Conservation (phyloP, 257 asterid species). For the Fraxinus anomala region DNA sequence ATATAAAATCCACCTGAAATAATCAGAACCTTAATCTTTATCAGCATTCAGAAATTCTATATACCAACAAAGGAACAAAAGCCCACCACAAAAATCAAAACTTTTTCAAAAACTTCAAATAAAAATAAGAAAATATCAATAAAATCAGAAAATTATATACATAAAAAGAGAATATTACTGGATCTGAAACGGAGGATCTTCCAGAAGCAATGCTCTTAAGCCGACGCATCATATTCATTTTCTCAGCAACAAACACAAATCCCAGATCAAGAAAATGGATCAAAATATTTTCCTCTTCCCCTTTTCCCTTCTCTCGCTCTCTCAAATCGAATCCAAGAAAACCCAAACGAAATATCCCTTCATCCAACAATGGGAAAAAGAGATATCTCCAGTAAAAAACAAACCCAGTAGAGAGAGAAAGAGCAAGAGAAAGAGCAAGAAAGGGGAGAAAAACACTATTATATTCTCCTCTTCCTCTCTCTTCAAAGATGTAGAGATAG, state of each 20-base stretch:
- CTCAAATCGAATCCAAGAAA: slow-evolving; percentile 20
- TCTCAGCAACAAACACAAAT: slow-evolving; percentile 25
- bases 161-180: slow-evolving; percentile 51
- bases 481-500: neutral
- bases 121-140: slow-evolving; percentile 2
- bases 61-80: neutral
- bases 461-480: neutral
- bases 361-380: slow-evolving; percentile 15
- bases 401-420: neutral
- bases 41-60: slow-evolving; percentile 20
- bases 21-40: slow-evolving; percentile 1
- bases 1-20: neutral
- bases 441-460: neutral
- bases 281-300: slow-evolving; percentile 10
- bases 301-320: too few species aligned
- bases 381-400: slow-evolving; percentile 2
- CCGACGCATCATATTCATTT: slow-evolving; percentile 94
- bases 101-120: slow-evolving; percentile 18
- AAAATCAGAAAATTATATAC: slow-evolving; percentile 9
- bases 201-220: slow-evolving; percentile 98
- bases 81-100: slow-evolving; percentile 14
- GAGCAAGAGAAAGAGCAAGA: slow-evolving; percentile 16
- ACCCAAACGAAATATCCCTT: slow-evolving; percentile 16
- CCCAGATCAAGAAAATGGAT: slow-evolving; percentile 10
- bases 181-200: slow-evolving; percentile 90